Evolutionary conservation across 148 eudicot species (phyloP), one percentile per base, ranked within the genome.

Genomic region (Amaranthus hypochondriacus): DNA sequence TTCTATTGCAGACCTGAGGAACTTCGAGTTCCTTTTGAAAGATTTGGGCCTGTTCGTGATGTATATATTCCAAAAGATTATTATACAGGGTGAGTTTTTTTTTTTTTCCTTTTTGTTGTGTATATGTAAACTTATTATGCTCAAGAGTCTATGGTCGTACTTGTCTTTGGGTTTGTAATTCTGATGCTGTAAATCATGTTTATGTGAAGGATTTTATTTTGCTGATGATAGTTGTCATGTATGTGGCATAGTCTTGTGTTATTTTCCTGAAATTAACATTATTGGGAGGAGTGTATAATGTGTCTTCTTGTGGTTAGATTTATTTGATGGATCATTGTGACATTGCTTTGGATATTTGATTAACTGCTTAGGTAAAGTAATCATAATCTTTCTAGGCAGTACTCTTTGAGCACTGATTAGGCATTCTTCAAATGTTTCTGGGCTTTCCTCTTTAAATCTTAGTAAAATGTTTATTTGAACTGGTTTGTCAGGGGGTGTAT

Each of bases 401-500:
- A 28, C 39, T 28, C 39, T 28, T 28, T 1, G 39, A 28, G 39
- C 2, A 28, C 39, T 28, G 55, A 3, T 52, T 18, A 42, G 48
- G 53, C 66, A n/a, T 66, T 80, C 57, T 67, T 67, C 15, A 61
- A 65, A 48, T 59, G 46, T 72, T 8, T 61, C 5, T 52, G 2
- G 76, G 53, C 70, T 53, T 68, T 43, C 80, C 46, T 70, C 69
- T 80, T 73, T 70, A 68, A 70, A 84, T 83, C 83, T 79, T 74
- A 76, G 76, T 56, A 62, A 60, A 80, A 78, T 28, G 5, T 87
- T 84, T 80, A 80, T 84, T 84, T 86, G 78, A 86, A 87, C 84
- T 89, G 94, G 89, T 78, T 87, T 89, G 91, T 86, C 90, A 89
- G 91, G 95, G 91, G 92, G 88, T 90, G 70, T 82, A 84, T 90